Conservation (phyloP, 805 yeast genomes). For the Metschnikowia peoriensis region DNA sequence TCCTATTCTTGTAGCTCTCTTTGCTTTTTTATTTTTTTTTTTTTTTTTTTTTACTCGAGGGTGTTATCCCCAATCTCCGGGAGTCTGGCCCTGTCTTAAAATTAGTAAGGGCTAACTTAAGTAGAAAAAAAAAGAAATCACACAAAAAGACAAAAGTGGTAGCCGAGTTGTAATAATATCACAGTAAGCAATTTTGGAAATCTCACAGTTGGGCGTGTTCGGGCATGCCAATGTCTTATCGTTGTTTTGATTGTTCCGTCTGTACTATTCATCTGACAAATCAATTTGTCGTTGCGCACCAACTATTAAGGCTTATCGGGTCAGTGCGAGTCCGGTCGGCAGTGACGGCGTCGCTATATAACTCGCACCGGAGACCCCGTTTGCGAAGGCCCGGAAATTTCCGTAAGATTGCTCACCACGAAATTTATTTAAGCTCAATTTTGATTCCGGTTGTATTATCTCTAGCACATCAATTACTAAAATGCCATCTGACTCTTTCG, state of each 20-base stretch:
- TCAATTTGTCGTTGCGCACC: slow-evolving; percentile 7
- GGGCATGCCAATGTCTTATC: too few relatives aligned
- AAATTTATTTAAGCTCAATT: not conserved
- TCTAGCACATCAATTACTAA: not conserved
- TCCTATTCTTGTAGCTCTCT: not conserved
- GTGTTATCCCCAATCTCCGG: not conserved
- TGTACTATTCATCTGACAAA: slow-evolving; percentile 4
- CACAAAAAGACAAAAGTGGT: too few relatives aligned
- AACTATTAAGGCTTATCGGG: slow-evolving; percentile 6
- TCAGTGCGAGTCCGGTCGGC: slow-evolving; percentile 11
- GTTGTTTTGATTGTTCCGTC: too few relatives aligned
- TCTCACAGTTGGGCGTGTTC: too few relatives aligned
- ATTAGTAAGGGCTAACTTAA: not conserved
- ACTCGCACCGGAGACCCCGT: slow-evolving; percentile 6
- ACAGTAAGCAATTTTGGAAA: too few relatives aligned
- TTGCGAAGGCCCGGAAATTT: slow-evolving; percentile 1
- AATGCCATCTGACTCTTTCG: slow-evolving; percentile 45
- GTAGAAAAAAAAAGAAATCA: too few relatives aligned
- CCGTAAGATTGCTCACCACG: slow-evolving; percentile 7
- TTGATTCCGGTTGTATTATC: not conserved
- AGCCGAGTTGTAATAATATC: too few relatives aligned
- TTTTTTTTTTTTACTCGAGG: too few relatives aligned
- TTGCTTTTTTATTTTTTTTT: not conserved
- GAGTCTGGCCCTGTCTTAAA: not conserved
- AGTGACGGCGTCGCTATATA: slow-evolving; percentile 6